Percentiles rank a stretch among this genome's conserved stretches.
Conservation (phyloP, 225 moss, liverwort and hornwort genomes). For the Sphagnum tenellum region DNA sequence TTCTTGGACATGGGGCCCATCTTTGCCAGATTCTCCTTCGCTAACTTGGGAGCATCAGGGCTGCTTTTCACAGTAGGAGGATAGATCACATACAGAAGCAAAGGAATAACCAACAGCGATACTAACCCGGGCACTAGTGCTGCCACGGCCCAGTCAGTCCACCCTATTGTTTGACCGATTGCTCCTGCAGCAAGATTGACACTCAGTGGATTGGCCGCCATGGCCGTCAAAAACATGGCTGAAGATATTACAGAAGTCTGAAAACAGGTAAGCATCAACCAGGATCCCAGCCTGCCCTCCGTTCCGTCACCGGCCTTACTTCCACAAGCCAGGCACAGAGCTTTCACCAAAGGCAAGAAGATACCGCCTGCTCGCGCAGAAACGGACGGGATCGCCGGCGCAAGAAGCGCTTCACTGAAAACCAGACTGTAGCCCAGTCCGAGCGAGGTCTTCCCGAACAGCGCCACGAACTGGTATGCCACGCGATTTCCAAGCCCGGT, state of each 20-base stretch:
- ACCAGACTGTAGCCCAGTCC: constrained; percentile 5
- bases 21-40: constrained; percentile 6
- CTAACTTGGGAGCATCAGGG: constrained; percentile 3
- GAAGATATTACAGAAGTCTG: constrained; percentile 7
- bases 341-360: constrained; percentile 8
- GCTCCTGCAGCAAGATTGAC: constrained; percentile 7
- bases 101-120: constrained; percentile 1
- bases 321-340: neutral
- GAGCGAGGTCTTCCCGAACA: constrained; percentile 2
- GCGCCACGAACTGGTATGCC: constrained; percentile 7
- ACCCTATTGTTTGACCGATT: constrained; percentile 1
- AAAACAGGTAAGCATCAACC: constrained; percentile 5
- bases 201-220: constrained; percentile 5
- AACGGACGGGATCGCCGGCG: constrained; percentile 7
- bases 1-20: constrained; percentile 9
- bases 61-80: constrained; percentile 4
- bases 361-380: constrained; percentile 11
- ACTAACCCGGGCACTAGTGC: constrained; percentile 2
- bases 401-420: constrained; percentile 6
- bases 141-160: constrained; percentile 6
- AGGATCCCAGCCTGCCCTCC: neutral
- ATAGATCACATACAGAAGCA: neutral
- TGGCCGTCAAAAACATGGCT: constrained; percentile 7
- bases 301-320: constrained; percentile 1
- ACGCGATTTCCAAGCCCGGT: constrained; percentile 8